These are phyloP conservation scores for Pestalotiopsis sp. DNA, from an alignment of 2,329 filamentous ascomycete species.

Conservation along the genomic window DNA sequence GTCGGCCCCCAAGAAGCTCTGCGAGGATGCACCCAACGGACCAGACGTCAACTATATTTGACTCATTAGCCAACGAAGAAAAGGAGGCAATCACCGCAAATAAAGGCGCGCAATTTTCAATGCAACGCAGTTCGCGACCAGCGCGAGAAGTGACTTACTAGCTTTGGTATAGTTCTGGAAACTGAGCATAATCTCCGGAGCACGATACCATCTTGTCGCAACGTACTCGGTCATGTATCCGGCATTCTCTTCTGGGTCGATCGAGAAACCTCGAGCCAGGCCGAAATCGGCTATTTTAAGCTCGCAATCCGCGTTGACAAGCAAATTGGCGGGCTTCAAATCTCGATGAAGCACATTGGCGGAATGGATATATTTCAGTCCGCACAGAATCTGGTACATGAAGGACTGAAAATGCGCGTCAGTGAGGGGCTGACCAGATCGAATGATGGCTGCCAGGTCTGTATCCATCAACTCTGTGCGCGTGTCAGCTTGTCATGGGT, in stretches of 20 bases:
- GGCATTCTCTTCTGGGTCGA: constrained; percentile 96
- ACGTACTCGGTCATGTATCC: constrained; percentile 99
- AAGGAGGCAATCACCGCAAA: background rate
- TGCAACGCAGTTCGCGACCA: too few species aligned
- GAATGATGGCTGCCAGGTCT: constrained; percentile 95
- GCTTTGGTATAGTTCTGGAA: constrained; percentile 99
- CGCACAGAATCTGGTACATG: constrained; percentile 99
- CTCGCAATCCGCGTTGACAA: constrained; percentile 99
- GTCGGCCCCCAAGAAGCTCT: constrained; percentile 90
- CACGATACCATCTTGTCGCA: constrained; percentile 91
- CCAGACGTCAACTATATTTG: constrained; percentile 86
- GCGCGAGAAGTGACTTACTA: constrained; percentile 66
- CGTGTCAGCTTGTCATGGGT: background rate
- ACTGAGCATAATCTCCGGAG: constrained; percentile 98
- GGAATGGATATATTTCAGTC: constrained; percentile 98
- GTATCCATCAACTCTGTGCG: constrained; percentile 94
- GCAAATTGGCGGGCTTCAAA: constrained; percentile 92
- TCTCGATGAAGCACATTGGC: constrained; percentile 97
- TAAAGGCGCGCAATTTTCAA: background rate
- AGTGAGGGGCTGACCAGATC: constrained; percentile 93
- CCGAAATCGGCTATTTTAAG: constrained; percentile 99
- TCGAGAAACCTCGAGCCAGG: constrained; percentile 91
- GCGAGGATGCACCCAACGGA: constrained; percentile 97
- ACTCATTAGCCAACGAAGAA: too few species aligned
- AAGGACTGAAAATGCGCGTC: constrained; percentile 99